Base-by-base conservation (phyloP, 2,329 filamentous ascomycete genomes). In the Cladosporium colombiae region DNA sequence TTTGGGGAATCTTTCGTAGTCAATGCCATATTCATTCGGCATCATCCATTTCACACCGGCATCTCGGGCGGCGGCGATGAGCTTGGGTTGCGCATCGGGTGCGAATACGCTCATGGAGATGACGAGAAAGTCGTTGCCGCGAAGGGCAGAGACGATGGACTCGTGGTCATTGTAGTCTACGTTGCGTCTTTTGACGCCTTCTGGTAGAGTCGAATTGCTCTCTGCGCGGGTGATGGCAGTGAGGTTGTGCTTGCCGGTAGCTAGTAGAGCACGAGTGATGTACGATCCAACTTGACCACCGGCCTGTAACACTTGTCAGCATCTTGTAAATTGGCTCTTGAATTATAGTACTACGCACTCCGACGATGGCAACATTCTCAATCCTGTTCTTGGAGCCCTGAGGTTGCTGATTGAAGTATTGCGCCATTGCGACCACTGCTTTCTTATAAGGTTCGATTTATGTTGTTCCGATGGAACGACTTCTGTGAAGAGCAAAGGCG, bases 171-270 rank as follows among this genome's bases (percentile, higher is more conserved):
- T 49, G 68, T 74, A 74, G 70, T 75, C 68, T 59, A 72, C 70
- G 52, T 72, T 67, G 29, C 68, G 70, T 50, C 71, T 55, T 8
- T 56, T 55, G 50, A 76, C 52, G 56, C 67, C 70, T 27, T 40
- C 29, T 25, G 71, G 70, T 13, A 69, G 65, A 65, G 35, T 68
- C 35, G 84, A 86, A 14, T 68, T 77, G 75, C 75, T 78, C 68
- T 70, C 76, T 44, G 66, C 62, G n/a, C 79, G 78, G n/a, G 78
- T 77, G 49, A 81, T 71, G 64, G 79, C 76, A 0, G 79, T 80
- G 62, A 81, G 65, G 21, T 67, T 71, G 68, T 77, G 73, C 56
- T 74, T 74, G 64, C 73, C 73, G 29, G 69, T 70, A 21, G 70
- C 68, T 44, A 77, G 69, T 21, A 80, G 69, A 14, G 71, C 72